Conservation (phyloP, 140 eudicot species). For the Flaveria floridana region DNA sequence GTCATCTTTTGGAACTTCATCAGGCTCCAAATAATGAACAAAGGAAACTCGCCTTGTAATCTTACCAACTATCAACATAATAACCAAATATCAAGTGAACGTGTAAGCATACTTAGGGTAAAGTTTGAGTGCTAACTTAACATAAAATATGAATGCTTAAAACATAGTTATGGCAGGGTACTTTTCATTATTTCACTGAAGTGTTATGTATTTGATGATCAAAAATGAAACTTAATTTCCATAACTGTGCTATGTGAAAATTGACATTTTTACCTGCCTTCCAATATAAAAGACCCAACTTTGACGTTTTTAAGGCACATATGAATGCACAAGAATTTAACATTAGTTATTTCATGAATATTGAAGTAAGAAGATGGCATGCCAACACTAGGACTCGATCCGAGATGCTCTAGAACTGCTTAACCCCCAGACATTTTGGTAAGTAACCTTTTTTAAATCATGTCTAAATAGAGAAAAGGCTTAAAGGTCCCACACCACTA, state of each 20-base stretch:
- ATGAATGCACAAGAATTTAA: background rate
- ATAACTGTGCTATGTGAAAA: too few relatives aligned
- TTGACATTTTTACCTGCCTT: too few relatives aligned
- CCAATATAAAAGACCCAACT: too few relatives aligned
- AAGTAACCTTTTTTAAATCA: too few relatives aligned
- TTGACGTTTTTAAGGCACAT: background rate
- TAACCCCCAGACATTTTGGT: too few relatives aligned
- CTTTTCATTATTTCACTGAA: background rate
- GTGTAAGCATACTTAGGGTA: background rate
- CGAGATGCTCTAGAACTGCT: too few relatives aligned
- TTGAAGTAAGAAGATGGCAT: too few relatives aligned
- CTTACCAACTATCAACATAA: constrained; percentile 61
- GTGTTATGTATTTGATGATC: background rate
- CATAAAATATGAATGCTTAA: background rate
- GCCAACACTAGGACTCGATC: too few relatives aligned
- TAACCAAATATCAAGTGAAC: background rate
- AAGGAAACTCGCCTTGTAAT: constrained; percentile 69
- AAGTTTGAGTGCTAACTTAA: background rate
- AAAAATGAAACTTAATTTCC: background rate
- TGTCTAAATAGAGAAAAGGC: background rate
- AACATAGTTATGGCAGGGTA: background rate
- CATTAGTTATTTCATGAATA: too few relatives aligned
- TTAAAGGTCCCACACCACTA: background rate
- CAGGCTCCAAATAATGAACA: constrained; percentile 70
- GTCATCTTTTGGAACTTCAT: constrained; percentile 49